Base-by-base conservation (phyloP, 1,139 yeast species). In the Pichiaceae sp. region DNA sequence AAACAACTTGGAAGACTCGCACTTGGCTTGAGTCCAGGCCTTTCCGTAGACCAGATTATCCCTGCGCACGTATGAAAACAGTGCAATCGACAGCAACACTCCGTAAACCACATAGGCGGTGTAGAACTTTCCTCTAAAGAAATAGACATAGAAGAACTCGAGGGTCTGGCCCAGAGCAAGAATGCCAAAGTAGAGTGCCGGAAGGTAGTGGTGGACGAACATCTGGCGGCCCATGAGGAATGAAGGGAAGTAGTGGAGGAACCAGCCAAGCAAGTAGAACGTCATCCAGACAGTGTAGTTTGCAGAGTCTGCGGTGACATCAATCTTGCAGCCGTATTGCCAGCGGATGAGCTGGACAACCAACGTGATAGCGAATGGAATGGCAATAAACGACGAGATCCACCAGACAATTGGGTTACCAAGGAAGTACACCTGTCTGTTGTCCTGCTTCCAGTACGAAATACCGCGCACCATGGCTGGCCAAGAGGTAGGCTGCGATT, bases 391-490 rank as follows among this genome's bases (percentile, higher is more conserved):
- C 27, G 94, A 66, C n/a, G 81, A 71, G 4, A 82, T 57, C 91
- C 94, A 89, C 96, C 97, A 93, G 32, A 80, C 67, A 36, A 84
- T 74, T 17, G 91, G 89, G 57, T 93, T 93, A 57, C 99, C 99
- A 33, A 91, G 57, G 45, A 93, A 70, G 59, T 91, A 93, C 32
- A 91, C 76, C 57, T 84, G 95, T 47, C 71, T 74, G 56, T 81
- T 70, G 43, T 83, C 77, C 18, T 28, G 36, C 35, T 45, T 48
- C 97, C 97, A 91, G 66, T 91, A 93, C 63, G 86, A 86, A 61
- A 93, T 91, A 58, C 98, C 98, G 61, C 97, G 80, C 44, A 70
- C 62, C 54, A 93, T 69, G 29, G 82, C 61, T 42, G 96, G 95
- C 99, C 99, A 93, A 29, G 86, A 72, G 40, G 66, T 67, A 38